Base-by-base conservation (phyloP, 2,329 filamentous ascomycete species). In the Knufia petricola region DNA sequence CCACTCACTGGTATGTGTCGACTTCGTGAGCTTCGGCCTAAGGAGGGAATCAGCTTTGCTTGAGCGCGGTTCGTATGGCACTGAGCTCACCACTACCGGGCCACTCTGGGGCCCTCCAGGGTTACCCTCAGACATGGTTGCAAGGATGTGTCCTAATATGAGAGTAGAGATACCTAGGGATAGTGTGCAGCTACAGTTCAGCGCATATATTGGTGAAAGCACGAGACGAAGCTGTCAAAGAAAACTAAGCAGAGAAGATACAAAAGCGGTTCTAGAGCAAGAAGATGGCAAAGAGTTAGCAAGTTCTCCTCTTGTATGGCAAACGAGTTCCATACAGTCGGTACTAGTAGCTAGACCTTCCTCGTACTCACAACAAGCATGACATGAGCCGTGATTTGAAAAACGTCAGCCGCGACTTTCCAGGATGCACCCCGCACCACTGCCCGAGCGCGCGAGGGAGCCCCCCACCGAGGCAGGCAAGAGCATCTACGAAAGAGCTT, bases 1-100 rank as follows among this genome's bases (percentile, higher is more conserved):
- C 8, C 12, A 34, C 53, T 51, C 54, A 62, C 60, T 78, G 72
- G 66, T 70, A 70, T 37, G 69, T 71, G 54, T 70, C 67, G 54
- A 72, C 69, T 50, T 70, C 62, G 58, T 73, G 69, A 52, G 70
- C 69, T 60, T 74, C 71, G 28, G 61, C 58, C 54, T 59, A 45
- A 20, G 28, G 28, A 28, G 26, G 12, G 24, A 26, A 30, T 39
- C 37, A 41, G 47, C 37, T 26, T 20, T 13, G 37, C n/a, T n/a
- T 19, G n/a, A 4, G n/a, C n/a, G 41, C 23, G 3, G 30, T 28
- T 28, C 9, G 9, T 13, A n/a, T 15, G 46, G 26, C 20, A 24
- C 15, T 19, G 20, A 17, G 34, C 67, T 61, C 64, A 70, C 67
- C 66, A 69, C 67, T 9, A 65, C 53, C 19, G 59, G 63, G 54